Conservation (phyloP, 495 filamentous ascomycete genomes). For the Aspergillus ellipticus region DNA sequence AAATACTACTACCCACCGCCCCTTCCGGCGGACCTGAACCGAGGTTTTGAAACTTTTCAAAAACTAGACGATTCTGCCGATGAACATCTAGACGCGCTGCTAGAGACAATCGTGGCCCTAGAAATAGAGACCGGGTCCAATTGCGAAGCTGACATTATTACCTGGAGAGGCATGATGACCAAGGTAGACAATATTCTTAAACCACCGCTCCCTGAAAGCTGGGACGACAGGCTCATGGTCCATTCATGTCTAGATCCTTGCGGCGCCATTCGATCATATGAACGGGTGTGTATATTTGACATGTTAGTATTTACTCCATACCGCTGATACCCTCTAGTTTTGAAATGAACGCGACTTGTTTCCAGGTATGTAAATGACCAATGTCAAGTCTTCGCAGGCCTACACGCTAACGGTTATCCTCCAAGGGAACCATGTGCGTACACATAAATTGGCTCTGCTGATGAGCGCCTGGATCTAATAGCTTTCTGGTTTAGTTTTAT, state of each 20-base stretch:
- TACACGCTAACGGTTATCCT: conserved; percentile 12
- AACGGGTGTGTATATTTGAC: conserved; percentile 57
- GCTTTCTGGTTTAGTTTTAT: conserved; percentile 62
- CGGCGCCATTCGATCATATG: conserved; percentile 73
- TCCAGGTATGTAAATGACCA: conserved; percentile 59
- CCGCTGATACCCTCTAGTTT: conserved; percentile 54
- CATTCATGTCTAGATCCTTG: conserved; percentile 66
- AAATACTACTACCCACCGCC: conserved; percentile 82
- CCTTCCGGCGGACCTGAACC: conserved; percentile 66
- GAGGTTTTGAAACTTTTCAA: conserved; percentile 77
- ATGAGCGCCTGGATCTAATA: conserved; percentile 7
- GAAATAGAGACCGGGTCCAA: conserved; percentile 64
- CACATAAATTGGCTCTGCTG: neutral
- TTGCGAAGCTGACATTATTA: conserved; percentile 76
- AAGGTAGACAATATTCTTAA: conserved; percentile 55
- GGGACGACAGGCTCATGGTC: neutral
- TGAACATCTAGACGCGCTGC: conserved; percentile 82
- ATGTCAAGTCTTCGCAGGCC: conserved; percentile 1
- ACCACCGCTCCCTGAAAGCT: neutral
- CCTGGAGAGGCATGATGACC: conserved; percentile 98
- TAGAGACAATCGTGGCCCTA: conserved; percentile 67
- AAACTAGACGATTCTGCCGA: conserved; percentile 78
- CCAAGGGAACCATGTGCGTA: conserved; percentile 74
- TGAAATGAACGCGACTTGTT: conserved; percentile 91
- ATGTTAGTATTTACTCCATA: neutral